A percentile compares a stretch with the other conserved stretches of the same genome.
Conservation (phyloP, 805 yeast species). For the Saturnispora mendoncae region DNA sequence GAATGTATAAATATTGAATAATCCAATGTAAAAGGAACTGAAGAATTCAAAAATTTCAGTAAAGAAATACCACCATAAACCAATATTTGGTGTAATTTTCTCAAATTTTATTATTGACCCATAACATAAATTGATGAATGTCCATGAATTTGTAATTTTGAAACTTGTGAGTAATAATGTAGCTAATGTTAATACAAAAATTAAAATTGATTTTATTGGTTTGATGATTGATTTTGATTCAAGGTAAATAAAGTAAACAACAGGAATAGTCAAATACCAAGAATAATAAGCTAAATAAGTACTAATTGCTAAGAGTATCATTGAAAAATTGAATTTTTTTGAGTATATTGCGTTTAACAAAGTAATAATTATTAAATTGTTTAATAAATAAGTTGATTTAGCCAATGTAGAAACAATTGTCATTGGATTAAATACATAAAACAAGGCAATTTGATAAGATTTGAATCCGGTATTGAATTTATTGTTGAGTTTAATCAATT, state of each 20-base stretch:
- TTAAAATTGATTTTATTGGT: slow-evolving; percentile 22
- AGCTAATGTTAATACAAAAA: slow-evolving; percentile 22
- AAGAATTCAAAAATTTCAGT: slow-evolving; percentile 91
- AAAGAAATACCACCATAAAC: slow-evolving; percentile 98
- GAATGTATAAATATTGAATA: slow-evolving; percentile 68
- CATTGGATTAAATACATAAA: slow-evolving; percentile 76
- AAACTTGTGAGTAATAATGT: slow-evolving; percentile 33
- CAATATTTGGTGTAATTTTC: slow-evolving; percentile 81
- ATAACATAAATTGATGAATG: slow-evolving; percentile 46
- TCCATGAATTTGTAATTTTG: slow-evolving; percentile 31
- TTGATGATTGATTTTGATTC: not conserved
- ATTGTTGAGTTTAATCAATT: slow-evolving; percentile 41
- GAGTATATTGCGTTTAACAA: slow-evolving; percentile 38
- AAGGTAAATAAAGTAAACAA: slow-evolving; percentile 29
- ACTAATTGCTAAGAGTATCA: slow-evolving; percentile 51
- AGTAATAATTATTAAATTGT: slow-evolving; percentile 47
- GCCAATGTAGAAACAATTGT: slow-evolving; percentile 59
- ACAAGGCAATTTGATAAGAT: slow-evolving; percentile 28
- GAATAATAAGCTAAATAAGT: slow-evolving; percentile 59
- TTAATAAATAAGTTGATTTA: slow-evolving; percentile 55
- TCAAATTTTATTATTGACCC: slow-evolving; percentile 49
- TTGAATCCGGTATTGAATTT: slow-evolving; percentile 25
- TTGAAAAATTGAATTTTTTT: slow-evolving; percentile 34
- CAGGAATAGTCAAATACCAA: slow-evolving; percentile 49
- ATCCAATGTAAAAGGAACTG: slow-evolving; percentile 70